phyloP scores from a whole-genome alignment of 2,329 filamentous ascomycete genomes.

The Trichoderma asperellum region DNA sequence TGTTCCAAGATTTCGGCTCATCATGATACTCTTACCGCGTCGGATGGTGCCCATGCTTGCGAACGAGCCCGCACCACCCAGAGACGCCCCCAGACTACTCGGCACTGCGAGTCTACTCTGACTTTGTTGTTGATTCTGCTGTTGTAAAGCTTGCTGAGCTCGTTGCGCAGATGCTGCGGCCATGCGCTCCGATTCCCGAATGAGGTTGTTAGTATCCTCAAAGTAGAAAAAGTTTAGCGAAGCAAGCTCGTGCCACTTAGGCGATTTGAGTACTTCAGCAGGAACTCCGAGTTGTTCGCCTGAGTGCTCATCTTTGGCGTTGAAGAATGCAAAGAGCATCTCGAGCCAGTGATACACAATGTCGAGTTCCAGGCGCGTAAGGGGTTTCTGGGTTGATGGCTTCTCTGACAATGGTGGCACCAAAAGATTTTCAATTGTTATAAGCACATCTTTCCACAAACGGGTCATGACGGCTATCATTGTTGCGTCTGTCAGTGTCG shows the following conservation, averaged over 20 bases:
- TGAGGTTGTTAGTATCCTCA: constrained; percentile 85
- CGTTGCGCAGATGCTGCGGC: constrained; percentile 81
- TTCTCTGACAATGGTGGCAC: constrained; percentile 96
- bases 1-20: constrained; percentile 89
- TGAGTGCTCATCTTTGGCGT: constrained; percentile 82
- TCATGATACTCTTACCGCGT: constrained; percentile 82
- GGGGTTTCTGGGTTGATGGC: constrained; percentile 79
- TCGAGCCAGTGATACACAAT: constrained; percentile 95
- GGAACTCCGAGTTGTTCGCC: constrained; percentile 85
- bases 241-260: constrained; percentile 97
- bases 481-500: constrained; percentile 90
- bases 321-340: constrained; percentile 91
- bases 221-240: constrained; percentile 99
- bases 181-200: constrained; percentile 96
- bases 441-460: constrained; percentile 95
- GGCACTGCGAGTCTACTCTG: constrained; percentile 73
- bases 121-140: constrained; percentile 49
- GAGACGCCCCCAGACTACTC: constrained; percentile 46
- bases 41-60: constrained; percentile 71
- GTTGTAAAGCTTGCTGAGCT: constrained; percentile 68
- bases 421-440: constrained; percentile 85
- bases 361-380: constrained; percentile 87
- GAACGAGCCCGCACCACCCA: constrained; percentile 49
- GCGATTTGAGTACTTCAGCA: constrained; percentile 88
- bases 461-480: constrained; percentile 99